phyloP scores from a whole-genome alignment of 768 basidiomycete species.

The Calocera cornea region DNA sequence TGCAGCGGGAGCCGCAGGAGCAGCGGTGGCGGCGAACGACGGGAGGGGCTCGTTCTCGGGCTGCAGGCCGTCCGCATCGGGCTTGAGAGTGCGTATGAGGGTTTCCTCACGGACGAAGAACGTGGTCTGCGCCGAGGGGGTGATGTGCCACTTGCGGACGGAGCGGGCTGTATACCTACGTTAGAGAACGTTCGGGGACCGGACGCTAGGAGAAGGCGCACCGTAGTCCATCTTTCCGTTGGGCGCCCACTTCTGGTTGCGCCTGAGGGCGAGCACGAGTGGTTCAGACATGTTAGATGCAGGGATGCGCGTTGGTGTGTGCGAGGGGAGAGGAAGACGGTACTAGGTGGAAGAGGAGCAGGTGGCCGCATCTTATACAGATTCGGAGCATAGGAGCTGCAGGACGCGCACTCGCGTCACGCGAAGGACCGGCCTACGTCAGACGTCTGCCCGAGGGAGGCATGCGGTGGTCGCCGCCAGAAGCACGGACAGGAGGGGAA shows the following conservation, averaged over 20 bases:
- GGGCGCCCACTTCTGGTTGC: constrained; percentile 6
- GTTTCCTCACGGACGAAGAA: background rate
- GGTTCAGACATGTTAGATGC: background rate
- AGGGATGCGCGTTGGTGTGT: background rate
- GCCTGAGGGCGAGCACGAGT: background rate
- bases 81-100: background rate
- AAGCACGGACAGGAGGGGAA: background rate
- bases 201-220: background rate
- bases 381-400: too few species aligned
- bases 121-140: background rate
- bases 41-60: background rate
- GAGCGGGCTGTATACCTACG: constrained; percentile 5
- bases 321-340: background rate
- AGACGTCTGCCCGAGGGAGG: background rate
- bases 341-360: too few species aligned
- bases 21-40: background rate
- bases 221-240: constrained; percentile 2
- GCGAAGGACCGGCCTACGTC: background rate
- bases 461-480: background rate
- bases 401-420: background rate
- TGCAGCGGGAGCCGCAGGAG: background rate
- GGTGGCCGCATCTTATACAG: too few species aligned
- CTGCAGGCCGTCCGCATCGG: background rate
- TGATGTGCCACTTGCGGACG: constrained; percentile 5
- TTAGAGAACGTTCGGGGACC: background rate